Conservation (phyloP, 257 asterid species). For the Fraxinus cuspidata region DNA sequence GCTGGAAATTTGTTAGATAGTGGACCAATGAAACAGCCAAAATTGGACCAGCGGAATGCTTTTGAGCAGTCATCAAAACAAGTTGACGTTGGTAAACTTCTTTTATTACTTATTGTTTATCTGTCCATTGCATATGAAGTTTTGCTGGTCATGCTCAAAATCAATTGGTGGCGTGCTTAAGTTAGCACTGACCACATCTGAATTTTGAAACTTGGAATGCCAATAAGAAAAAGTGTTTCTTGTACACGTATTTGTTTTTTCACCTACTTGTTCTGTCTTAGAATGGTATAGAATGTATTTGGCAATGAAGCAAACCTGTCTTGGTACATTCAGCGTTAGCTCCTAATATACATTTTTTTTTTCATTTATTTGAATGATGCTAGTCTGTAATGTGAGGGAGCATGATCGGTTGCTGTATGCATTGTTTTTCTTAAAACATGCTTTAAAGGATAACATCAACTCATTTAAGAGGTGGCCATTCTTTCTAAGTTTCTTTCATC, state of each 20-base stretch:
- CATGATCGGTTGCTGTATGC: neutral
- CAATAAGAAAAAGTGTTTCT: neutral
- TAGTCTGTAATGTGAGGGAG: constrained; percentile 12
- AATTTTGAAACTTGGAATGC: too few relatives aligned
- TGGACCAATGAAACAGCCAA: constrained; percentile 70
- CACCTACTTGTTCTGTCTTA: constrained; percentile 9
- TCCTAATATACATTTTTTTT: too few relatives aligned
- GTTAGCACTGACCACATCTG: too few relatives aligned
- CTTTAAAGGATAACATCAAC: neutral
- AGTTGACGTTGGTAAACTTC: constrained; percentile 83
- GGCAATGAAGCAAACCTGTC: neutral
- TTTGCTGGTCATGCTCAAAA: neutral
- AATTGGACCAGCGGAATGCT: constrained; percentile 45
- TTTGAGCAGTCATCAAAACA: constrained; percentile 50
- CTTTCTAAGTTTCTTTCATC: neutral
- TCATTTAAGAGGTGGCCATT: too few relatives aligned
- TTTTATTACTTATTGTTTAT: constrained; percentile 31
- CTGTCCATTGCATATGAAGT: constrained; percentile 16
- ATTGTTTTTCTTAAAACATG: neutral
- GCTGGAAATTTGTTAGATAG: constrained; percentile 59
- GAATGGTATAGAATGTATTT: constrained; percentile 6
- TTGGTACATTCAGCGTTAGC: neutral
- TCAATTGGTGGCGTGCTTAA: neutral
- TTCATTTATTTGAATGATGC: neutral
- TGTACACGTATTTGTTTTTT: constrained; percentile 5